A percentile compares a stretch with the other conserved stretches of the same genome.
phyloP scores from a whole-genome alignment of 345 rosid genomes.

The Turnera subulata region DNA sequence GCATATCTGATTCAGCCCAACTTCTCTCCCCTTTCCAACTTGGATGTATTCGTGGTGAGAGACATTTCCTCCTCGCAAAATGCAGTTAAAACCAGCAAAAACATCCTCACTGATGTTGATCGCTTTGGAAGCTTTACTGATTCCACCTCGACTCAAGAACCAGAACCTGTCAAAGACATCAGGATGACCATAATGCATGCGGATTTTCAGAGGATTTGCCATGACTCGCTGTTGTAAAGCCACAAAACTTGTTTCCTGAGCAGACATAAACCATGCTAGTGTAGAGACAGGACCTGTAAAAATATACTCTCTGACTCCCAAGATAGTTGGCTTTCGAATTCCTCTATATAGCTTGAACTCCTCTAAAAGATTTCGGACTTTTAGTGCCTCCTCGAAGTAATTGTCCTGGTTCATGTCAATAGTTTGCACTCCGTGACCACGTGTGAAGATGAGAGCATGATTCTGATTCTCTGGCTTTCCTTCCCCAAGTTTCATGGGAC shows the following conservation, averaged over 20 bases:
- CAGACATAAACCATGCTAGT: slow-evolving; percentile 31
- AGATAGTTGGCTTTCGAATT: slow-evolving; percentile 71
- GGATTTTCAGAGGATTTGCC: slow-evolving; percentile 90
- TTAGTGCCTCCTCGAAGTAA: slow-evolving; percentile 97
- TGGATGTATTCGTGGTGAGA: slow-evolving; percentile 98
- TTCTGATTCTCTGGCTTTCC: slow-evolving; percentile 99
- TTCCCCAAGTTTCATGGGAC: slow-evolving; percentile 94
- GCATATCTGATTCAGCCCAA: slow-evolving; percentile 89
- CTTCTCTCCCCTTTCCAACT: slow-evolving; percentile 99
- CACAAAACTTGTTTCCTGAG: slow-evolving; percentile 41
- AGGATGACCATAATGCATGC: slow-evolving; percentile 99
- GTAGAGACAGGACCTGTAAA: slow-evolving; percentile 98
- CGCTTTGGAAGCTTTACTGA: slow-evolving; percentile 94
- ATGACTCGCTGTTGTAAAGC: slow-evolving; percentile 94
- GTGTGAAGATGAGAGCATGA: slow-evolving; percentile 91
- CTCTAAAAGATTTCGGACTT: slow-evolving; percentile 93
- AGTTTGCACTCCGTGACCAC: slow-evolving; percentile 98
- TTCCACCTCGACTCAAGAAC: slow-evolving; percentile 95
- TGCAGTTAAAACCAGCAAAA: slow-evolving; percentile 99
- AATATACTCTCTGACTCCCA: slow-evolving; percentile 94
- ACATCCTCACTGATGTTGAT: slow-evolving; percentile 97
- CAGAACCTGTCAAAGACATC: slow-evolving; percentile 98
- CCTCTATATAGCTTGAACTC: slow-evolving; percentile 69
- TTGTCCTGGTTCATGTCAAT: slow-evolving; percentile 99
- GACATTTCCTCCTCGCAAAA: slow-evolving; percentile 92